Conservation (phyloP, 2,329 filamentous ascomycete genomes). For the Beauveria rudraprayagi region DNA sequence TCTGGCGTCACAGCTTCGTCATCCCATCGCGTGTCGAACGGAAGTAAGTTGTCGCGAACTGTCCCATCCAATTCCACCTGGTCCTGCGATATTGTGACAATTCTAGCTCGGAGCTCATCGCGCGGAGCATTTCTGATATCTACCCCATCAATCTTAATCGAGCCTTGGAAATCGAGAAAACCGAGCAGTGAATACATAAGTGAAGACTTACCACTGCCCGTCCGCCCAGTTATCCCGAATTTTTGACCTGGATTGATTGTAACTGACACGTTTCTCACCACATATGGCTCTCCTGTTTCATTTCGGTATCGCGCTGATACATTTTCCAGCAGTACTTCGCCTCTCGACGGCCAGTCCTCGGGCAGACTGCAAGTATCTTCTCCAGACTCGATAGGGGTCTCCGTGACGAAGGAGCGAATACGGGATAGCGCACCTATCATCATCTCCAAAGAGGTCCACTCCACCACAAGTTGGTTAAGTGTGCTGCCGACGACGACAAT, state of each 20-base stretch:
- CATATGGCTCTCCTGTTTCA: neutral
- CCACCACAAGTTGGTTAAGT: neutral
- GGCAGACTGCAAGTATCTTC: neutral
- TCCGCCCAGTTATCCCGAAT: neutral
- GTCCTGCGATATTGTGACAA: conserved; percentile 16
- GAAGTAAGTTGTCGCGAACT: neutral
- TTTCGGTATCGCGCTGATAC: neutral
- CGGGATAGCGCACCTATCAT: neutral
- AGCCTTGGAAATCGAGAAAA: neutral
- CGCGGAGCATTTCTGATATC: neutral
- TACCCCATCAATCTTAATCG: neutral
- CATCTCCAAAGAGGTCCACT: neutral
- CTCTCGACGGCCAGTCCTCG: neutral
- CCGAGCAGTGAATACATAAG: neutral
- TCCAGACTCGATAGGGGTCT: neutral
- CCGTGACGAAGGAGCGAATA: neutral
- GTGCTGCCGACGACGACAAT: neutral
- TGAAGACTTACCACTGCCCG: conserved; percentile 4
- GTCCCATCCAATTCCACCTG: conserved; percentile 13
- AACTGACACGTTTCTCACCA: neutral
- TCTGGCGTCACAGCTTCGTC: neutral
- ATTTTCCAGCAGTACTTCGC: neutral
- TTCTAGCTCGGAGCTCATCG: neutral
- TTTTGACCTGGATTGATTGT: neutral
- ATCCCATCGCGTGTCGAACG: neutral